phyloP scores from a whole-genome alignment of 768 basidiomycete species.

The Crucibulum laeve region DNA sequence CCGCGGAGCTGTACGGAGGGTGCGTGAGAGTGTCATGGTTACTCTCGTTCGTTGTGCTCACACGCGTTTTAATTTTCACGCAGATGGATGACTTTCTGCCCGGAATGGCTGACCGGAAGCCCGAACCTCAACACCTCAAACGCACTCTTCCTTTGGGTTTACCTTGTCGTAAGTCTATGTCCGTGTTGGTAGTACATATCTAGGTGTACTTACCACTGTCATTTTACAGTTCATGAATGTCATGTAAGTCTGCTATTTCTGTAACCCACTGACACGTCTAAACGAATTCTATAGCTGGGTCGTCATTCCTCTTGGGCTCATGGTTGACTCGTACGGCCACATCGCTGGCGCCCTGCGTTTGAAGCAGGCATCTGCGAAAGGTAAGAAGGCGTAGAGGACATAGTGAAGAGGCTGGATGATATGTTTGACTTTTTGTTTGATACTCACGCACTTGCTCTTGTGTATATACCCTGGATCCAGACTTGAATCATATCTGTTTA shows the following conservation, averaged over 20 bases:
- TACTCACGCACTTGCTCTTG: no score
- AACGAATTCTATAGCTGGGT: slow-evolving; percentile 60
- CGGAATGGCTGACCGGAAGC: slow-evolving; percentile 79
- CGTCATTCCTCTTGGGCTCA: slow-evolving; percentile 65
- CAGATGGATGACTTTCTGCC: slow-evolving; percentile 87
- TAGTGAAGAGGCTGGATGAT: neutral
- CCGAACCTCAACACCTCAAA: slow-evolving; percentile 71
- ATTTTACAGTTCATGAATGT: slow-evolving; percentile 68
- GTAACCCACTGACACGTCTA: slow-evolving; percentile 1
- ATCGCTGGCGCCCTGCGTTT: slow-evolving; percentile 59
- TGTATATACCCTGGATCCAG: no score
- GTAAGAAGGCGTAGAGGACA: slow-evolving; percentile 29
- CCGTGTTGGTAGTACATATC: no score
- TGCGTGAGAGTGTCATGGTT: slow-evolving; percentile 21
- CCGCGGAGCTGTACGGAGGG: slow-evolving; percentile 78
- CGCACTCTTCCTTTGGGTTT: slow-evolving; percentile 71
- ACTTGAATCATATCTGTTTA: no score
- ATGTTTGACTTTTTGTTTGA: neutral
- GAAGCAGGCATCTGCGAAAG: slow-evolving; percentile 22
- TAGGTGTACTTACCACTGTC: no score
- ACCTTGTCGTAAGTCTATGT: slow-evolving; percentile 69
- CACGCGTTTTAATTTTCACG: neutral
- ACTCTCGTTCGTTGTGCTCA: neutral
- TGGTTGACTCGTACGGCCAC: slow-evolving; percentile 73
- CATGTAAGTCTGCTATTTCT: slow-evolving; percentile 45